Base-by-base conservation (phyloP, 2,329 filamentous ascomycete genomes). In the Fusarium cyanostomum region DNA sequence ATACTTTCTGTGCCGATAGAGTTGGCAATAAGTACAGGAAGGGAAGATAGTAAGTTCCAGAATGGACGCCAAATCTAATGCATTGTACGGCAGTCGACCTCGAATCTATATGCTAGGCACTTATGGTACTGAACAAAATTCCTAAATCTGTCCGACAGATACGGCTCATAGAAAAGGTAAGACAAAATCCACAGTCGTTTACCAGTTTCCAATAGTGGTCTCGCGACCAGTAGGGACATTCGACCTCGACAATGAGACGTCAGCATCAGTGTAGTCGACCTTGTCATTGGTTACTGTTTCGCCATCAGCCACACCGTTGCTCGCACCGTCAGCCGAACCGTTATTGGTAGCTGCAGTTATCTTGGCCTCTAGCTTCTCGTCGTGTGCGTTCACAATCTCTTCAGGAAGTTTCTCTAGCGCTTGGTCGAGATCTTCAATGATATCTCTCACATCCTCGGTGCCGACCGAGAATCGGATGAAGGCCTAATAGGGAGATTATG, bases 401-500 rank as follows among this genome's bases (percentile, higher is more conserved):
- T 33, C 30, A 13, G 30, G 30, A 10, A 33, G 12, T 13, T 33
- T 33, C n/a, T n/a, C n/a, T n/a, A n/a, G n/a, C n/a, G 49, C 55
- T 75, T 90, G 88, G 73, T 88, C 85, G 69, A 92, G 91, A 73
- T 91, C 89, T 28, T 83, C 83, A 67, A 87, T 88, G 71, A 92
- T 91, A 68, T 92, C 89, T 74, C 90, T 88, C 63, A 91, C 89
- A 70, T 90, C 88, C 74, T 91, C 89, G 7, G 86, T 91, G 5
- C 69, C 69, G 1, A 72, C 66, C 8, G 66, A 72, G 7, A 72
- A 48, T 11, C 68, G 60, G 48, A 72, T 71, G 7, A 72, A 42
- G 21, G 68, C 68, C 3, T 33, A 13, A 33, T 11, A 7, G 12
- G 12, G 12, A 33, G 30, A 7, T 12, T 7, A n/a, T n/a, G 11